Base-by-base conservation (phyloP, 179 eudicot genomes). In the Beta corolliflora region DNA sequence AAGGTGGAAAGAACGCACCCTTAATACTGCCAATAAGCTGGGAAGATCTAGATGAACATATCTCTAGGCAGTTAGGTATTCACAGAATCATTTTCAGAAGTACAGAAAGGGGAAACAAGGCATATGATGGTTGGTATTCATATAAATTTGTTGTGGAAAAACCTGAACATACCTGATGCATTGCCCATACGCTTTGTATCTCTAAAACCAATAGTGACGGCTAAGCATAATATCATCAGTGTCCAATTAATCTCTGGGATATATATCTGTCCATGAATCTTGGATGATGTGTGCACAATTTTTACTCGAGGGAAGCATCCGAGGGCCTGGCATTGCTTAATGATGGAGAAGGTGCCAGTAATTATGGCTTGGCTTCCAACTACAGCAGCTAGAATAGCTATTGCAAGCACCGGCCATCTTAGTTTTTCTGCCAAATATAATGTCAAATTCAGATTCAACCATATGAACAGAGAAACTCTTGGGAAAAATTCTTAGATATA, bases 341-440 rank as follows among this genome's bases (percentile, higher is more conserved):
- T 94, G 73, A 93, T 92, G 14, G 98, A 94, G 84, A 94, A 97
- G 10, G 99, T 93, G 80, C 98, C 99, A 0, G 99, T 96, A 65
- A 96, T 96, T 73, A 89, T 88, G 46, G 98, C 98, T 86, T 94
- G 98, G 86, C 98, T 94, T 80, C 94, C 98, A 11, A 94, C 96
- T 8, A 93, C 94, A 36, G 98, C 97, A 36, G 97, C 98, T 29
- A 94, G 88, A 72, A 92, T 86, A 36, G 98, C 98, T 56, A 91
- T 91, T 63, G 85, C 89, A 29, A 93, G 83, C 70, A 93, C 96
- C 1, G 98, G 98, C 95, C 94, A 93, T 84, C 94, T 87, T 76
- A 94, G 75, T 58, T 78, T 88, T 82, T 94, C 98, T 94, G 92
- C 67, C 80, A 84, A 2, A 60, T 29, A 15, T 50, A 55, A 25